These are phyloP conservation scores for Lycium barbarum DNA, from an alignment of 257 asterid genomes.

Conservation along the genomic window DNA sequence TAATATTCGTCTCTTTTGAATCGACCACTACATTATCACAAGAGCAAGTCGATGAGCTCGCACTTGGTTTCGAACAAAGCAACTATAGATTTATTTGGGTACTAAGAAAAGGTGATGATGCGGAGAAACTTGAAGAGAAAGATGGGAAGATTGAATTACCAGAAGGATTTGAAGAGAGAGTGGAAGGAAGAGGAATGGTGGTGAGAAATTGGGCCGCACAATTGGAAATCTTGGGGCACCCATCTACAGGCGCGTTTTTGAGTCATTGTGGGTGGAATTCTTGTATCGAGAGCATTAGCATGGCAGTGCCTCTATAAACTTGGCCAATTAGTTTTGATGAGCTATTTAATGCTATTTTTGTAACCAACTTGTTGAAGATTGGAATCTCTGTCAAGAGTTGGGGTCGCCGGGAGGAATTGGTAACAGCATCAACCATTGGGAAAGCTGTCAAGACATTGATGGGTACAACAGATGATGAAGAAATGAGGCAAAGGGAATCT, in stretches of 20 bases:
- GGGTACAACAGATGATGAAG: background rate
- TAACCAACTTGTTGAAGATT: background rate
- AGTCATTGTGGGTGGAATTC: constrained; percentile 14
- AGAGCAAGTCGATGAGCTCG: background rate
- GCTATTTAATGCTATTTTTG: background rate
- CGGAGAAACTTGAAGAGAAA: background rate
- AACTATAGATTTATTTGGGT: background rate
- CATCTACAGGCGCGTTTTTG: background rate
- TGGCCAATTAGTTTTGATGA: background rate
- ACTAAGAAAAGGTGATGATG: background rate
- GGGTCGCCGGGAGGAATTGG: background rate
- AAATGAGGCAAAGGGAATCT: background rate
- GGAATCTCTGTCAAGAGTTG: background rate
- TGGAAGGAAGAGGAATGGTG: background rate
- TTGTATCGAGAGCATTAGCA: constrained; percentile 12
- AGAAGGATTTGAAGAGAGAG: background rate
- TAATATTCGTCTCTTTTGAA: background rate
- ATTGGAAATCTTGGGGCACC: background rate
- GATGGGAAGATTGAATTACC: background rate
- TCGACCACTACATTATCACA: background rate
- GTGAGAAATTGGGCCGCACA: background rate
- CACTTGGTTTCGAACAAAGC: background rate
- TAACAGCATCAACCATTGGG: background rate
- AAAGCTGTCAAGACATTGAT: background rate
- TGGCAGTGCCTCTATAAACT: background rate